Percentiles rank a stretch among this genome's conserved stretches.
Evolutionary conservation across 2,329 filamentous ascomycete species (phyloP).

Genomic region (Penicillium sp.): DNA sequence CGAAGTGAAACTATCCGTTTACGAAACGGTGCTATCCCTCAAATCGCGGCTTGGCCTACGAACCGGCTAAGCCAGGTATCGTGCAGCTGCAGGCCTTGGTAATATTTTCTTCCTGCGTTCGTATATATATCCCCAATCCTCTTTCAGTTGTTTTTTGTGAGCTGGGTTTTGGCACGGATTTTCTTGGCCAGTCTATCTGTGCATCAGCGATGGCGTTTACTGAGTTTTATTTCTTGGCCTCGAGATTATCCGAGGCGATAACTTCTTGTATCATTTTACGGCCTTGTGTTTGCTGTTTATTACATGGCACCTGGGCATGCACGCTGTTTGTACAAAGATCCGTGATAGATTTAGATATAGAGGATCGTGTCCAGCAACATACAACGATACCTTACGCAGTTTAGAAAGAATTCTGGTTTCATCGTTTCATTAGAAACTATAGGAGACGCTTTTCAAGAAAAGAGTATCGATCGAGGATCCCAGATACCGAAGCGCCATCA

Average conservation of each 20-base stretch:
- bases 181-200: slow-evolving; percentile 20
- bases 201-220: slow-evolving; percentile 29
- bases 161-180: slow-evolving; percentile 19
- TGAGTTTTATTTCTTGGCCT: slow-evolving; percentile 4
- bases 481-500: slow-evolving; percentile 21
- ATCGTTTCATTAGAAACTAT: slow-evolving; percentile 25
- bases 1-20: slow-evolving; percentile 53
- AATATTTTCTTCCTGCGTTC: slow-evolving; percentile 7
- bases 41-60: slow-evolving; percentile 47
- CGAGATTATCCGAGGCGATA: not conserved
- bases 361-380: slow-evolving; percentile 3
- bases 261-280: not conserved
- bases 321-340: slow-evolving; percentile 15
- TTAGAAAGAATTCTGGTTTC: slow-evolving; percentile 11
- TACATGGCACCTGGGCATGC: not conserved
- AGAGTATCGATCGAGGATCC: slow-evolving; percentile 22
- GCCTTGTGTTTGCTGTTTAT: slow-evolving; percentile 1
- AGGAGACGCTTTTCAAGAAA: slow-evolving; percentile 16
- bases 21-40: slow-evolving; percentile 52
- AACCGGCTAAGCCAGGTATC: slow-evolving; percentile 9
- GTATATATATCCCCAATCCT: slow-evolving; percentile 14
- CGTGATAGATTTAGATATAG: slow-evolving; percentile 9
- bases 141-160: slow-evolving; percentile 6
- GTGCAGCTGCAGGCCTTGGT: not conserved
- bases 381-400: too few relatives aligned